Evolutionary conservation across 164 flowering plant species (phyloP), one percentile per base, ranked within the genome.

Genomic region (Saururus chinensis): DNA sequence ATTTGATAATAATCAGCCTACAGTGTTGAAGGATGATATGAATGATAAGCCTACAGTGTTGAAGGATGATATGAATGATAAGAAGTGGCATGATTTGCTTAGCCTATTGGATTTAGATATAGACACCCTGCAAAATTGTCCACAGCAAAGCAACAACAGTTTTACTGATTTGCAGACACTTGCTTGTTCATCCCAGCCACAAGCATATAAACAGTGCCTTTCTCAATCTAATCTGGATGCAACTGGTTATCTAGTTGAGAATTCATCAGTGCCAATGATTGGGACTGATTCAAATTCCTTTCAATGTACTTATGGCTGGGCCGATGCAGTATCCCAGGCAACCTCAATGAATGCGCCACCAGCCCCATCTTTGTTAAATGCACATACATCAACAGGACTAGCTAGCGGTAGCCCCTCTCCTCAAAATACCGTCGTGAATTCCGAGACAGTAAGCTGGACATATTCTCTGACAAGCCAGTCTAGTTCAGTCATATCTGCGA

Each of bases 251-350:
- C 69, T 56, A 37, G 35, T 52, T 49, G 10, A 6, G 30, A 59
- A 58, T 52, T 1, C 11, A 0, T 60, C 64, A 40, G 49, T 17
- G 14, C 49, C 49, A 9, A 45, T 45, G 49, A 53, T 17, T 67
- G 51, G 22, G 1, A 20, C 63, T 1, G 57, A 67, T 58, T 16
- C 56, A n/a, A 55, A 52, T 59, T 45, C 55, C 8, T 2, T 45
- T 16, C 71, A 68, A 53, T 60, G 59, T 56, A 62, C 64, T 60
- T 60, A 19, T 16, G 17, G 26, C 56, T 73, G 69, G 68, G 35
- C 53, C 1, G 23, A 49, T 37, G 21, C 56, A 40, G 35, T 60
- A 49, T 19, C 63, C 45, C 67, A 58, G 59, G 59, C 65, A 57
- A 57, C 19, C 57, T 22, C 10, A 22, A 67, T 57, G 9, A 69